Evolutionary conservation across 139 green algal species (phyloP).

Genomic region (Zygnema circumcarinatum): DNA sequence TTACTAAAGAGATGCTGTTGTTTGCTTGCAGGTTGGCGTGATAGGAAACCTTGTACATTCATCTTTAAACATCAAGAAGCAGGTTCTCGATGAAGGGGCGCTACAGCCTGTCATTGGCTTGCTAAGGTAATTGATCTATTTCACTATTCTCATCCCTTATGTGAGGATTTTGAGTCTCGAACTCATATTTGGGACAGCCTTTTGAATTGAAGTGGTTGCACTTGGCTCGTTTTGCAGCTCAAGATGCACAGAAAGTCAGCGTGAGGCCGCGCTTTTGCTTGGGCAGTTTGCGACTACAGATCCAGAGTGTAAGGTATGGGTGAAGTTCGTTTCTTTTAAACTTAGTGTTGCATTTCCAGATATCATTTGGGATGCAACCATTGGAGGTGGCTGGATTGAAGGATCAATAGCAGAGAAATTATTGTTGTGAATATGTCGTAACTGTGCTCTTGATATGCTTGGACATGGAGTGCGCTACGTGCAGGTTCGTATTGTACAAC

Average conservation of each 20-base stretch:
- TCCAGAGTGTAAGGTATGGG: constrained; percentile 49
- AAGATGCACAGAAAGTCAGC: constrained; percentile 87
- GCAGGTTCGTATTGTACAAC: constrained; percentile 85
- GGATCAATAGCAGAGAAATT: too few relatives aligned
- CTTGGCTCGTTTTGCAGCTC: constrained; percentile 58
- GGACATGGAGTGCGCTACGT: too few relatives aligned
- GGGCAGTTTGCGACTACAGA: constrained; percentile 96
- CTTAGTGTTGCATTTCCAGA: background rate
- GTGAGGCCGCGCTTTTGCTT: constrained; percentile 94
- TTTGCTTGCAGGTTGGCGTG: constrained; percentile 78
- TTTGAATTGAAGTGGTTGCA: background rate
- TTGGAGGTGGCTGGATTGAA: too few relatives aligned
- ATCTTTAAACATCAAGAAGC: constrained; percentile 78
- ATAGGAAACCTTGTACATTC: constrained; percentile 98
- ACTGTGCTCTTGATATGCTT: too few relatives aligned
- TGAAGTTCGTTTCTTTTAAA: background rate
- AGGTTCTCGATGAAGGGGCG: constrained; percentile 83
- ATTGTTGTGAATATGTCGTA: too few relatives aligned
- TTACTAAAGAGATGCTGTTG: too few relatives aligned
- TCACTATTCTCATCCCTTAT: too few relatives aligned
- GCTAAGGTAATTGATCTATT: constrained; percentile 50
- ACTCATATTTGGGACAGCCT: background rate
- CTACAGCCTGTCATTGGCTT: constrained; percentile 97
- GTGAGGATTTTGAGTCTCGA: background rate
- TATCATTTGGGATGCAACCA: constrained; percentile 1